Conservation (phyloP, 2,329 filamentous ascomycete genomes). For the Simplicillium sp. region DNA sequence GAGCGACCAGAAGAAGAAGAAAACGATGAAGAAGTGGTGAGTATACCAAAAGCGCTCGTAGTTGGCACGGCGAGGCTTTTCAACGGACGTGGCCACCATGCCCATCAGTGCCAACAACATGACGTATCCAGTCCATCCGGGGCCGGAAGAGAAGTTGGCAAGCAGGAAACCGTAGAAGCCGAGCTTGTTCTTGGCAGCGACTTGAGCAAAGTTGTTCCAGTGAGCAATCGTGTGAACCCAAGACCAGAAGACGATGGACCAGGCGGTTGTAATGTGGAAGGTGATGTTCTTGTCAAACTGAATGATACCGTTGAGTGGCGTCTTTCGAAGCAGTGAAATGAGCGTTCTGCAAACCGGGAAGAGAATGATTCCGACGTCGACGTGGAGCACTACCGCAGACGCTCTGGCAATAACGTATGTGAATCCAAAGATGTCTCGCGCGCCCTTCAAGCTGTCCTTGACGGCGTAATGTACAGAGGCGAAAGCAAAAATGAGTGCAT, state of each 20-base stretch:
- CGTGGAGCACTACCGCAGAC: slow-evolving; percentile 67
- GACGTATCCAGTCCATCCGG: slow-evolving; percentile 78
- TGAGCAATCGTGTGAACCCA: slow-evolving; percentile 81
- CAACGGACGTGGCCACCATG: slow-evolving; percentile 68
- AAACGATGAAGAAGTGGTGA: slow-evolving; percentile 78
- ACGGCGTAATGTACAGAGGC: slow-evolving; percentile 71
- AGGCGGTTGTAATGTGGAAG: slow-evolving; percentile 76
- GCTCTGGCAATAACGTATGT: slow-evolving; percentile 71
- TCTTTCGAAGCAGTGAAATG: slow-evolving; percentile 71
- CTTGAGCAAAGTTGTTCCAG: slow-evolving; percentile 78
- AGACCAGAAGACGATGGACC: slow-evolving; percentile 83
- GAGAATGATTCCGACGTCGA: slow-evolving; percentile 71
- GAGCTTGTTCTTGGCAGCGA: slow-evolving; percentile 64
- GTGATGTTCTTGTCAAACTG: slow-evolving; percentile 87
- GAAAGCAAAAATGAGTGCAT: slow-evolving; percentile 70
- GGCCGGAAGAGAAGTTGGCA: slow-evolving; percentile 69
- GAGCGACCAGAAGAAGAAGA: slow-evolving; percentile 87
- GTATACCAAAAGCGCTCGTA: slow-evolving; percentile 89
- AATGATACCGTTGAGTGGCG: slow-evolving; percentile 75
- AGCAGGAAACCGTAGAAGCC: slow-evolving; percentile 71
- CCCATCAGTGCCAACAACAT: slow-evolving; percentile 73
- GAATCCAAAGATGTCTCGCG: slow-evolving; percentile 61
- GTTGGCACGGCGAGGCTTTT: slow-evolving; percentile 70
- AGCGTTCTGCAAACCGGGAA: slow-evolving; percentile 78
- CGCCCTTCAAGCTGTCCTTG: slow-evolving; percentile 62